Evolutionary conservation across 2,329 filamentous ascomycete species (phyloP), one percentile per base, ranked within the genome.

Genomic region (Aspergillus arachidicola): DNA sequence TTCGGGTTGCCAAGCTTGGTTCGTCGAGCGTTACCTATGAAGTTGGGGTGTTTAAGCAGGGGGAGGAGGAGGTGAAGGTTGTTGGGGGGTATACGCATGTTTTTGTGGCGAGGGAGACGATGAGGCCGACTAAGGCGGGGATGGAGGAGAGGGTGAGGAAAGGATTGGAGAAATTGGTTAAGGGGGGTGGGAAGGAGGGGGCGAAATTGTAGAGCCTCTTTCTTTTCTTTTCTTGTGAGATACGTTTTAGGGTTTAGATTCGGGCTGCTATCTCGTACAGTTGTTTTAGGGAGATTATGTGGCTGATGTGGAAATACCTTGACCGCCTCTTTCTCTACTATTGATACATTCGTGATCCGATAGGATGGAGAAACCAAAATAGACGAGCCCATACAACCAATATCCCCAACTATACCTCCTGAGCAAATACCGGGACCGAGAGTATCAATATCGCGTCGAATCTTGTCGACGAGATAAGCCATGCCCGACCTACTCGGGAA

Each of bases 21-120:
- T 91, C 87, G 69, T 93, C 91, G 30, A 97, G 93, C 72, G 93
- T 96, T 10, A 91, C 88, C 14, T 98, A 97, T 73, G 94, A 98
- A 75, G 87, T 96, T 63, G 95, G 89, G 0, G 84, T 98, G 1
- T 98, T 97, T 72, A 89, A 92, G 74, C 84, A 86, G 64, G 92
- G 90, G 0, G 81, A 89, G 2, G 87, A 92, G 1, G 81, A 85
- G 23, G 92, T 95, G 11, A 92, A 91, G 74, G 92, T 93, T 12
- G 93, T 97, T 0, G 93, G 93, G 1, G 90, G 91, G 70, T 93
- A 95, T 73, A 85, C 93, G 16, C 94, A 97, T 75, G 92, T 97
- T 12, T 96, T 94, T 80, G 91, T 96, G n/a, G 87, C 94, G 63
- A 85, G 91, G 58, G 84, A 84, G 43, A 90, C 86, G 19, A 87